Evolutionary conservation across 139 green algal species (phyloP).

Genomic region (Gonium pectorale): DNA sequence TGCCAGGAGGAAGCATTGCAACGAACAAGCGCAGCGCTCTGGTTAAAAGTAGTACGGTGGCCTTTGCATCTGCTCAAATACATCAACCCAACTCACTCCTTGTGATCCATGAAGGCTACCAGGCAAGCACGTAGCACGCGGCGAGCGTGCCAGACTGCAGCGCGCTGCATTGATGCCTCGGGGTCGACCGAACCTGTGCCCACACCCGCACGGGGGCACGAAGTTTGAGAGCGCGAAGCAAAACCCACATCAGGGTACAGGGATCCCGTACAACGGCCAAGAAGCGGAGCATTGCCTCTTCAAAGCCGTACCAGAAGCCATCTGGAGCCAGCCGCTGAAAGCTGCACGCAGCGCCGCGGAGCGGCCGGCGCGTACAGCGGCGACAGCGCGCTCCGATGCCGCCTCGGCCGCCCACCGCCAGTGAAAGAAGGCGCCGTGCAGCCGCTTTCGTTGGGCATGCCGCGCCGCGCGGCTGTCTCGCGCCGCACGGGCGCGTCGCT

Average conservation of each 20-base stretch:
- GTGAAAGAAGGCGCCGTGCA: slow-evolving; percentile 25
- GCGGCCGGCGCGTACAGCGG: neutral
- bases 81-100: neutral
- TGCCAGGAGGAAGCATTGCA: too few relatives aligned
- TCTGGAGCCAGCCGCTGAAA: slow-evolving; percentile 22
- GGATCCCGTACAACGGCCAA: too few relatives aligned
- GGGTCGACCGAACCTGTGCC: neutral
- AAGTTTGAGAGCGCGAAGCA: too few relatives aligned
- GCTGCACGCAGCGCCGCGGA: slow-evolving; percentile 4
- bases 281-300: too few relatives aligned
- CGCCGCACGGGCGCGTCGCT: neutral
- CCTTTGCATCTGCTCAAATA: too few relatives aligned
- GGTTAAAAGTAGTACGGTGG: too few relatives aligned
- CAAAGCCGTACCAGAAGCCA: neutral
- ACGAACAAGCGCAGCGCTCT: too few relatives aligned
- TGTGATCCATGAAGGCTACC: neutral
- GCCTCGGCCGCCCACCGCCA: slow-evolving; percentile 28
- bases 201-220: too few relatives aligned
- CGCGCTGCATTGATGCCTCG: neutral
- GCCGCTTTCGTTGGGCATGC: neutral
- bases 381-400: neutral
- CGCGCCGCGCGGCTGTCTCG: neutral
- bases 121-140: slow-evolving; percentile 7
- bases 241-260: neutral
- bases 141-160: neutral